Evolutionary conservation across 176 grass and related monocot species (phyloP), one percentile per base, ranked within the genome.

Genomic region (Chloris gayana): DNA sequence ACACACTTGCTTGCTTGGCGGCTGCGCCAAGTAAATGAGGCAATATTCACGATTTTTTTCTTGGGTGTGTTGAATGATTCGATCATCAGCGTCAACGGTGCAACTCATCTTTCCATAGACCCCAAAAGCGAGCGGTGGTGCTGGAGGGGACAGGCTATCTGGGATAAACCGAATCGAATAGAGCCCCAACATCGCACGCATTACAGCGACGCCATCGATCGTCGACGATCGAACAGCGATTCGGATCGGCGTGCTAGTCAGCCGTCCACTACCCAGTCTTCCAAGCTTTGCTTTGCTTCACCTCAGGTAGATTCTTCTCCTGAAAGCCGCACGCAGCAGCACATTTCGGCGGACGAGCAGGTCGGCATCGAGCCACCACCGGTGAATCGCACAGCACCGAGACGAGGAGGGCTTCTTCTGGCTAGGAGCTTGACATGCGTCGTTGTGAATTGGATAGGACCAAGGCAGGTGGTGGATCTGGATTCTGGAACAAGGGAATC

Each of bases 401-500:
- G 11, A 11, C 2, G 5, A 18, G 41, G 65, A 4, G 53, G 18
- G 8, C 38, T 80, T 32, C 11, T 56, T 25, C 34, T 27, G 38
- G 22, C 15, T 50, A 70, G 21, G 65, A 70, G 35, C 50, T 58
- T 54, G 14, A 39, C 49, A 68, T 31, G 47, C 64, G 50, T 68
- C 10, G 45, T 32, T 22, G 59, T 5, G 34, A 14, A 39, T 6
- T 17, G 65, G 38, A 47, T 38, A 37, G 29, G 53, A 60, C 65
- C 26, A 33, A 15, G 30, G 56, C 83, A 72, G 41, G 58, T 44
- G 69, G 65, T 73, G 83, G 69, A 80, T 73, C 76, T 80, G 76
- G 69, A 80, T 73, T 73, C 76, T 79, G 76, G 69, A 80, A 85
- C 73, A n/a, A n/a, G n/a, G 59, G 42, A 7, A 53, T 79, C 83